Conservation (phyloP, 805 yeast species). For the Candida insectorum region DNA sequence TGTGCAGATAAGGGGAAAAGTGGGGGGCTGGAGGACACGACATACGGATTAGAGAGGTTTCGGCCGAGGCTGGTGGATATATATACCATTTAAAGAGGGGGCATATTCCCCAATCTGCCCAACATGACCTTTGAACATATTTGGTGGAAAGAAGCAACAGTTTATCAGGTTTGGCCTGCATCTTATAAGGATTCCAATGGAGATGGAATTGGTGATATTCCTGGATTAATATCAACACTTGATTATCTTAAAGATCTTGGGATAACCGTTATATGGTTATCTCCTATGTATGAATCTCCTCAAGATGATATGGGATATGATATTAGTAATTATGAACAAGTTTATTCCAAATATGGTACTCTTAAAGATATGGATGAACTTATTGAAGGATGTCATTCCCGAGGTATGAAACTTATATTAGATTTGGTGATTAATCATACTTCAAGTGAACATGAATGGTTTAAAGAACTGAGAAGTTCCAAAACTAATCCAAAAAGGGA, state of each 20-base stretch:
- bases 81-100: no score
- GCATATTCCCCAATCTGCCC: no score
- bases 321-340: conserved; percentile 50
- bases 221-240: conserved; percentile 49
- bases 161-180: conserved; percentile 62
- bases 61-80: no score
- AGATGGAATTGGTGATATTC: conserved; percentile 58
- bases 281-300: conserved; percentile 58
- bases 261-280: conserved; percentile 53
- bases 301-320: conserved; percentile 65
- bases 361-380: conserved; percentile 49
- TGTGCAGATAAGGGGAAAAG: no score
- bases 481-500: conserved; percentile 54
- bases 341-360: conserved; percentile 53
- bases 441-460: conserved; percentile 55
- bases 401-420: conserved; percentile 50
- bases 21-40: no score
- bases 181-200: conserved; percentile 56
- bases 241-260: conserved; percentile 51
- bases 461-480: conserved; percentile 51
- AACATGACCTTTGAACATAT: conserved; percentile 10
- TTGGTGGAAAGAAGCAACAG: conserved; percentile 58
- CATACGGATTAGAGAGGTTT: no score
- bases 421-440: conserved; percentile 62
- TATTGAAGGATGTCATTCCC: conserved; percentile 44